Evolutionary conservation across 345 rosid species (phyloP), one percentile per base, ranked within the genome.

Genomic region (Hibiscus mutabilis): DNA sequence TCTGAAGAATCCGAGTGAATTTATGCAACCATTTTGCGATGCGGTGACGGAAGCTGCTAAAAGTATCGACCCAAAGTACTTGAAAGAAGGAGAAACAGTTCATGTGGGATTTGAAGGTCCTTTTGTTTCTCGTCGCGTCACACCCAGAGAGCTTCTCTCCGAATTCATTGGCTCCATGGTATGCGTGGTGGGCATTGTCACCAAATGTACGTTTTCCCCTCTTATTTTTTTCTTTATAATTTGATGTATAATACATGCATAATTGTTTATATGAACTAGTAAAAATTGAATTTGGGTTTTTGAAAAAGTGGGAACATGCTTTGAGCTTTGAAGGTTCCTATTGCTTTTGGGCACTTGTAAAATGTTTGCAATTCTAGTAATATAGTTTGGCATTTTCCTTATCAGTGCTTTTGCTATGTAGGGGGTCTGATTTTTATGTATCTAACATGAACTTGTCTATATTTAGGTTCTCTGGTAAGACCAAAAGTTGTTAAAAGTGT

Each of bases 401-500:
- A 6, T 49, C 35, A 2, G 21, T 29, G 62, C 13, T 69, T 21
- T 33, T 53, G 4, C 7, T 6, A 3, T 59, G 33, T 46, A 37
- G 57, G 31, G 59, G 33, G 46, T 44, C 14, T 60, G n/a, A 29
- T 58, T 7, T 58, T 58, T 35, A 16, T 51, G 8, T 49, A 44
- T 71, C 57, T 80, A 66, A 74, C 72, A 12, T 53, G 37, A 1
- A 1, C 10, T 0, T 72, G 13, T 19, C 22, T 52, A 4, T 12
- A 19, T 75, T 72, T 78, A 95, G 99, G 99, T 79, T 95, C 99
- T 71, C 94, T 95, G 69, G 99, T 95, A 47, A 89, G 99, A 83
- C 99, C 99, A 40, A 95, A 95, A 78, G 99, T 95, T 76, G 96
- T 95, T 55, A 95, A 85, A 83, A 95, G 99, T 24, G 98, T 92